phyloP scores from a whole-genome alignment of 345 rosid genomes.

The Citrus unshiu region DNA sequence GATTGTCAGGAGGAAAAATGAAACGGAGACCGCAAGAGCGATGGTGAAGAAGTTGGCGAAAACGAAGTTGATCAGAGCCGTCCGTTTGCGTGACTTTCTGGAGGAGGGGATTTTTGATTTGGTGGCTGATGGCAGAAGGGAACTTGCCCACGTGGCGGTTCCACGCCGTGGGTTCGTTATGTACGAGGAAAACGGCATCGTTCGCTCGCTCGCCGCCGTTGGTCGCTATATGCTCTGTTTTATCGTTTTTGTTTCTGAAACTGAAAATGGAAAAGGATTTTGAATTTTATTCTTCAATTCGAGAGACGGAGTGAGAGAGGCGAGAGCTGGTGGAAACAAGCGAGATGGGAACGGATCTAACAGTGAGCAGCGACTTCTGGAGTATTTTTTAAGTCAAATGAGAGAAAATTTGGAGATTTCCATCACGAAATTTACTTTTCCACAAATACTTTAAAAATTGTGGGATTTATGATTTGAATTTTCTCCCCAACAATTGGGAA shows the following conservation, averaged over 20 bases:
- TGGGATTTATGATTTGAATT: background rate
- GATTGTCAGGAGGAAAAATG: constrained; percentile 70
- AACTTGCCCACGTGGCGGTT: constrained; percentile 40
- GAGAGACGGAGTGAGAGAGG: background rate
- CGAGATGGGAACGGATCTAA: background rate
- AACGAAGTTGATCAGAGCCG: constrained; percentile 58
- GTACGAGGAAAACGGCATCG: constrained; percentile 76
- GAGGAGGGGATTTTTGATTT: constrained; percentile 53
- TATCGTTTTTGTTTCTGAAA: background rate
- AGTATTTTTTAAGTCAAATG: background rate
- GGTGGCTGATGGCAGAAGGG: constrained; percentile 45
- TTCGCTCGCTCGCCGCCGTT: too few species aligned
- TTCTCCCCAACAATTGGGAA: background rate
- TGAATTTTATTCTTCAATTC: background rate
- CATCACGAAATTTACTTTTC: background rate
- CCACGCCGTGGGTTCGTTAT: constrained; percentile 63
- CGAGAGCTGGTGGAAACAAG: background rate
- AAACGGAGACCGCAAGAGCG: constrained; percentile 57
- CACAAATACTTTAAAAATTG: too few species aligned
- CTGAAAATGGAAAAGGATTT: background rate
- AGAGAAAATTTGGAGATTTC: background rate
- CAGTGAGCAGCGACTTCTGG: background rate
- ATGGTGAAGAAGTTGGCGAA: constrained; percentile 73
- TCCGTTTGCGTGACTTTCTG: constrained; percentile 65
- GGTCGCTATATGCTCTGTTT: background rate